Conservation (phyloP, 208 protist species). For the Trypanosoma mega region DNA sequence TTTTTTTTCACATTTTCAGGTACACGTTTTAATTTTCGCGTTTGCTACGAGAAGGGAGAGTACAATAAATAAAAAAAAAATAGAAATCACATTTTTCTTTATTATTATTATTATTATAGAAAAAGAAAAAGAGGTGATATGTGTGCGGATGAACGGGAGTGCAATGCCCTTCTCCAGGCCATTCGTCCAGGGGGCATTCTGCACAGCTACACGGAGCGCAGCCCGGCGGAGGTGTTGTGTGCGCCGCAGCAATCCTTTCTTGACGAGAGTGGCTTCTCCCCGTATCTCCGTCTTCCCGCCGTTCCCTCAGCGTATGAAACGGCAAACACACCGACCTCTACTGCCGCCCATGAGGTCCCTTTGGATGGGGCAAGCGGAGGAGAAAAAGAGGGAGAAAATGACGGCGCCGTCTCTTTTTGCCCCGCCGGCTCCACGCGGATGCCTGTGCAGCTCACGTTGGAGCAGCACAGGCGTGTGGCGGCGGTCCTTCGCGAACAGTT, state of each 20-base stretch:
- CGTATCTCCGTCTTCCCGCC: conserved; percentile 23
- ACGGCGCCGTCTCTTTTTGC: background rate
- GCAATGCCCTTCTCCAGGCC: conserved; percentile 50
- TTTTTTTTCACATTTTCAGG: background rate
- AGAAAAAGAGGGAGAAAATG: no score
- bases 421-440: background rate
- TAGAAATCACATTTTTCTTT: no score
- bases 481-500: conserved; percentile 33
- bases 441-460: conserved; percentile 5
- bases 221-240: conserved; percentile 51
- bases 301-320: background rate
- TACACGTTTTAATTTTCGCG: background rate
- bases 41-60: background rate
- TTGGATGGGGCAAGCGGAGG: no score
- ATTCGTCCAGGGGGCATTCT: conserved; percentile 51
- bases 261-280: conserved; percentile 22
- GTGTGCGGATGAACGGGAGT: conserved; percentile 32
- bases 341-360: background rate
- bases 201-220: conserved; percentile 14
- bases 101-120: no score
- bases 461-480: conserved; percentile 17
- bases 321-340: background rate
- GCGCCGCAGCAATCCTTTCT: conserved; percentile 50
- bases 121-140: background rate
- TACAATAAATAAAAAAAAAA: conserved; percentile 3